Base-by-base conservation (phyloP, 164 flowering plant species). In the Berberis vulgaris region DNA sequence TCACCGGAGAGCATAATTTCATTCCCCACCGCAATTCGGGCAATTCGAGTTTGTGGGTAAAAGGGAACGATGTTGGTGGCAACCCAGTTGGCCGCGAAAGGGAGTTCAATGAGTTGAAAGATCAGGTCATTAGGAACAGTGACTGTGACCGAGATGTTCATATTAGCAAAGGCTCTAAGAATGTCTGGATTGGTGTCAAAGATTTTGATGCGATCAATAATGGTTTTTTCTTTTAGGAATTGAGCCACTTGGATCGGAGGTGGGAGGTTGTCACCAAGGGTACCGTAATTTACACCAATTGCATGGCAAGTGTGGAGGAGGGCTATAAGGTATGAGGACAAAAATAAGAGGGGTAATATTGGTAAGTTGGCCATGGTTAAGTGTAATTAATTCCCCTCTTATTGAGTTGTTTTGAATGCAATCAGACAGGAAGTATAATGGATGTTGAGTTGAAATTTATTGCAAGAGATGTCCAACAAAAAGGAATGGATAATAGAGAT, bases 281-380 rank as follows among this genome's bases (percentile, higher is more conserved):
- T 88, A 64, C 98, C 98, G 65, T 92, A 89, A 85, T 86, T 88
- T 43, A 92, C 87, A 1, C 96, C 98, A 72, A 91, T 78, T 63
- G 83, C 64, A 54, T 56, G 5, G 2, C 54, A 71, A n/a, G 43
- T 45, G 42, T 57, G 67, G 67, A 77, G 67, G 70, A 62, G 43
- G 54, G 26, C 26, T 26, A 26, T 26, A 26, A 26, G 26, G 26
- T 0, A 60, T 56, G 9, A 67, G 1, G n/a, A 64, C 38, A 41
- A 63, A 43, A 55, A 8, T 42, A 43, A 50, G 59, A 66, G 26
- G 12, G 59, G 26, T 12, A 42, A 8, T 9, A 39, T 45, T 5
- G 55, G 12, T 66, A 0, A 1, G 8, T 6, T 26, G 40, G 68
- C 40, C 59, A 47, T 59, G 62, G 3, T 57, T 6, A 10, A 43